phyloP scores from a whole-genome alignment of 148 eudicot species.

The Vaccinium myrtillus region DNA sequence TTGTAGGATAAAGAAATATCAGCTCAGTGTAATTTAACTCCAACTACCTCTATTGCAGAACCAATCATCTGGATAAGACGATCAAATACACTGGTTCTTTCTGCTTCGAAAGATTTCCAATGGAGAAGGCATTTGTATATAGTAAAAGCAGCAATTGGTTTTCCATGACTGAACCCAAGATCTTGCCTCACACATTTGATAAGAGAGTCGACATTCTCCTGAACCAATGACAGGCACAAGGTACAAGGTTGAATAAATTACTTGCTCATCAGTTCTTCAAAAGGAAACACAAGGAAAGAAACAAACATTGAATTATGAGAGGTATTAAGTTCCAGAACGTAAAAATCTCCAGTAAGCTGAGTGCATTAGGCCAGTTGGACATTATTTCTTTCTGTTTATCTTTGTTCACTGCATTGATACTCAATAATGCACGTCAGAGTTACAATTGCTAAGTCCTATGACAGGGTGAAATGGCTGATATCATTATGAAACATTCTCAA shows the following conservation, averaged over 20 bases:
- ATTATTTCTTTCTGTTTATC: neutral
- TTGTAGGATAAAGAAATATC: neutral
- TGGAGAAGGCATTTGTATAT: slow-evolving; percentile 88
- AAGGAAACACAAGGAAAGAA: neutral
- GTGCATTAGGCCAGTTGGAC: neutral
- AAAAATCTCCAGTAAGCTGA: neutral
- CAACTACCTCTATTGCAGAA: slow-evolving; percentile 70
- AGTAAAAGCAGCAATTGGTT: slow-evolving; percentile 84
- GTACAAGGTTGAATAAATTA: neutral
- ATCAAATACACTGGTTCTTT: slow-evolving; percentile 87
- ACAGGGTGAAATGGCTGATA: neutral
- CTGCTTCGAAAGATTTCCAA: slow-evolving; percentile 86
- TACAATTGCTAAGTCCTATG: neutral
- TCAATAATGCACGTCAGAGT: neutral
- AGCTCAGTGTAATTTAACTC: neutral
- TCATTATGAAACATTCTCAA: neutral
- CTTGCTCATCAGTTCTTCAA: neutral
- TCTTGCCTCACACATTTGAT: slow-evolving; percentile 59
- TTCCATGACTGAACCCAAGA: slow-evolving; percentile 84
- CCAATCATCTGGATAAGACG: slow-evolving; percentile 80
- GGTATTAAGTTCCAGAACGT: neutral
- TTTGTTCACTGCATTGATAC: neutral
- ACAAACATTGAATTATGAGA: neutral
- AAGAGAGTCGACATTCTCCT: slow-evolving; percentile 73
- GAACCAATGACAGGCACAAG: slow-evolving; percentile 22